Percentiles rank a stretch among this genome's conserved stretches.
Conservation (phyloP, 306 rosid species). For the Cyclanthera cordifolia region DNA sequence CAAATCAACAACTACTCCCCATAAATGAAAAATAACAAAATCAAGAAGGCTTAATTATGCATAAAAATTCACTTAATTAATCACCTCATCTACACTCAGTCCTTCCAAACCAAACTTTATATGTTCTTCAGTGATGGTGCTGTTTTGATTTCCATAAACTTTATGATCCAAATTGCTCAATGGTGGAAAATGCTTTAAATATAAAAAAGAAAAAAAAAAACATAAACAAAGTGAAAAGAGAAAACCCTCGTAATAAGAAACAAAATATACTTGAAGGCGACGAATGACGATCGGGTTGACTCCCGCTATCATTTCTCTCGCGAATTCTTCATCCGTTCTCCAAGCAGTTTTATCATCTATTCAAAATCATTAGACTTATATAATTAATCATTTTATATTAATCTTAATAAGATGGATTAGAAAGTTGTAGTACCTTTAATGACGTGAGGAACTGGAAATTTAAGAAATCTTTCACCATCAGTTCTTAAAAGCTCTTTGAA, state of each 20-base stretch:
- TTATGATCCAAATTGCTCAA: slow-evolving; percentile 43
- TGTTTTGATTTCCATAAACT: slow-evolving; percentile 49
- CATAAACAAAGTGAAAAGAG: no score
- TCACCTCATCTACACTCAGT: slow-evolving; percentile 43
- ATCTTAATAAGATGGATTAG: neutral
- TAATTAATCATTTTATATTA: no score
- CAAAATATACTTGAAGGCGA: slow-evolving; percentile 40
- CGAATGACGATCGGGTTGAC: slow-evolving; percentile 51
- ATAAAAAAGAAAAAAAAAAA: no score
- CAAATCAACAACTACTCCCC: no score
- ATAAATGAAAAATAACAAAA: no score
- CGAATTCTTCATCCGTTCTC: slow-evolving; percentile 80
- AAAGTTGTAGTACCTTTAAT: slow-evolving; percentile 39
- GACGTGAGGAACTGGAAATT: slow-evolving; percentile 65
- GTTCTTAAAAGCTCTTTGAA: slow-evolving; percentile 51
- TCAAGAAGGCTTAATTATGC: no score
- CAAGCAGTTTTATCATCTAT: slow-evolving; percentile 60
- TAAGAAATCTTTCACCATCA: slow-evolving; percentile 43
- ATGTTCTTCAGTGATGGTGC: slow-evolving; percentile 38
- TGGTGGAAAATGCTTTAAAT: slow-evolving; percentile 56
- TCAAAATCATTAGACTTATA: slow-evolving; percentile 20
- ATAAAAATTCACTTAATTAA: no score
- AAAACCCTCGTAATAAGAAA: no score
- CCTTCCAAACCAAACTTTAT: slow-evolving; percentile 42
- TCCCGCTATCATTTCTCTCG: slow-evolving; percentile 90